Evolutionary conservation across 768 basidiomycete species (phyloP), one percentile per base, ranked within the genome.

Genomic region (Tylopilus intermedius): DNA sequence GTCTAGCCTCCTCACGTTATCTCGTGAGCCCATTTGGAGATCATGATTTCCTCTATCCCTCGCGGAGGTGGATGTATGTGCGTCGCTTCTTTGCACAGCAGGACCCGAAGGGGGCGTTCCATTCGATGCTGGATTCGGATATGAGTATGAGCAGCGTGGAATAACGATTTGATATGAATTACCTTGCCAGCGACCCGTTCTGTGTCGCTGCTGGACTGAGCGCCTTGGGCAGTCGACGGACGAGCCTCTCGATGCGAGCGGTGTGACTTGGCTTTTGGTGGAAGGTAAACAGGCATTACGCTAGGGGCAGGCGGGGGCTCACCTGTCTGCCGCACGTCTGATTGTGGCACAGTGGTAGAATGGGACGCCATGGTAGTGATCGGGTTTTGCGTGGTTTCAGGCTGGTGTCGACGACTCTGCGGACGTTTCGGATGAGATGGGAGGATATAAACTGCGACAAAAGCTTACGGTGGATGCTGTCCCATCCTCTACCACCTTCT

Each of bases 221-320:
- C 65, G 5, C 67, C 68, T 47, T 67, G 69, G n/a, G 58, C 51
- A 13, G 57, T 59, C 11, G 62, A 58, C 30, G 59, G 47, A 30
- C 67, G 69, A 32, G 29, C 51, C 11, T 71, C 67, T 43, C 68
- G 65, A 32, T 67, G 51, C 11, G 67, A 61, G 35, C 67, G 67
- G 24, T 62, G 62, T 55, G 62, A 55, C 57, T 71, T 69, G 41
- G 57, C 62, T 69, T 69, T 71, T 45, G 59, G 50, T 22, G 68
- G 69, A 54, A 71, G 69, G 56, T 71, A 60, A 56, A 71, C 66
- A 56, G 68, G 67, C 60, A 69, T 67, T 53, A 71, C 69, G 45
- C 68, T 67, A 55, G 68, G 69, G 49, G 69, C 68, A 51, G 68
- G 69, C 45, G 69, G 68, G 58, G 69, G 66, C 59, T 64, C 66